These are phyloP conservation scores for Boletus albobrunnescens DNA, from an alignment of 1,284 basidiomycete species.

Conservation along the genomic window DNA sequence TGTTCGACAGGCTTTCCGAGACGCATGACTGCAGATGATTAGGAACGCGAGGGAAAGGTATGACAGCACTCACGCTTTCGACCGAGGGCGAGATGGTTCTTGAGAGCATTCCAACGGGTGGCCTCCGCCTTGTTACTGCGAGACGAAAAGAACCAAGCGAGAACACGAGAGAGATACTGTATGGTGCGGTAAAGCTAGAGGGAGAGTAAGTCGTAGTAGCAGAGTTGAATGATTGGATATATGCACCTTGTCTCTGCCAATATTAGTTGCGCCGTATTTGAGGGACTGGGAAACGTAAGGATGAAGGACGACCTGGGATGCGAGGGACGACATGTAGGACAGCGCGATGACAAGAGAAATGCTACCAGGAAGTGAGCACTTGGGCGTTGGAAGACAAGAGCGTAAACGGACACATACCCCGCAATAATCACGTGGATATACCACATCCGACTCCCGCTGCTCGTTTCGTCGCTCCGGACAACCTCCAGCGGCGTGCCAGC, in stretches of 20 bases:
- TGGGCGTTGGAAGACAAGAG: background rate
- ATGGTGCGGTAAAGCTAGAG: conserved; percentile 82
- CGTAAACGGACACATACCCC: conserved; percentile 2
- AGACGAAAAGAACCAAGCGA: conserved; percentile 76
- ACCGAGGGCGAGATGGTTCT: conserved; percentile 71
- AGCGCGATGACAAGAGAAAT: conserved; percentile 14
- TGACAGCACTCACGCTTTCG: conserved; percentile 63
- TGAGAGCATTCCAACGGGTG: conserved; percentile 74
- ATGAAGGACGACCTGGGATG: conserved; percentile 80
- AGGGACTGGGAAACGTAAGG: conserved; percentile 74
- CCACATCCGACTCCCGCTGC: conserved; percentile 6
- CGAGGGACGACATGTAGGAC: conserved; percentile 53
- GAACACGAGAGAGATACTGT: conserved; percentile 90
- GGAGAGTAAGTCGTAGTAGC: background rate
- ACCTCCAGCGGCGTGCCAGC: background rate
- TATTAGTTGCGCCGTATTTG: conserved; percentile 75
- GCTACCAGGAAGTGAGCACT: background rate
- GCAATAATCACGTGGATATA: conserved; percentile 31
- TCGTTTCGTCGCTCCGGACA: background rate
- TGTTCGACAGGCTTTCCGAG: conserved; percentile 94
- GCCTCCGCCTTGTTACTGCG: conserved; percentile 65
- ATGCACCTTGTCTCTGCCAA: conserved; percentile 88
- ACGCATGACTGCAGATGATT: conserved; percentile 67
- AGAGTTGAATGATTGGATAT: conserved; percentile 4
- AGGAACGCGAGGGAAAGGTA: conserved; percentile 6